These are phyloP conservation scores for Xylariaceae sp. DNA, from an alignment of 2,329 filamentous ascomycete genomes.

Conservation along the genomic window DNA sequence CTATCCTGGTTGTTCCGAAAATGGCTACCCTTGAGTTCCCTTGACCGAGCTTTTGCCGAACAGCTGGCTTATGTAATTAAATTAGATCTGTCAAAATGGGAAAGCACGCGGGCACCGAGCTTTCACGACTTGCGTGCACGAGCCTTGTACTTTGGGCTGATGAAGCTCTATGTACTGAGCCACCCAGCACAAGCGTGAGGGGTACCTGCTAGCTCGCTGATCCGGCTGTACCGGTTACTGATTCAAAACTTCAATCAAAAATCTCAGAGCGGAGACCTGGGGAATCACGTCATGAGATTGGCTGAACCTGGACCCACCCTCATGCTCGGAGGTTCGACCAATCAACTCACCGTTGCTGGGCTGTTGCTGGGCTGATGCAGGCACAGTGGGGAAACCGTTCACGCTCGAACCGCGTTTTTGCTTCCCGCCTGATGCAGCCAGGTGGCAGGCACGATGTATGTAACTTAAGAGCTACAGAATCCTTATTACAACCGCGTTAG, in stretches of 20 bases:
- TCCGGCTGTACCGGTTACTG: too few species aligned
- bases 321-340: constrained; percentile 31
- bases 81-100: too few species aligned
- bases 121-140: too few species aligned
- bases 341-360: constrained; percentile 48
- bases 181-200: too few species aligned
- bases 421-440: too few species aligned
- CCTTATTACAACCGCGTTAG: background rate
- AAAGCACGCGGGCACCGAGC: too few species aligned
- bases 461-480: background rate
- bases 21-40: constrained; percentile 7
- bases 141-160: too few species aligned
- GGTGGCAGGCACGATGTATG: too few species aligned
- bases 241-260: background rate
- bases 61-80: background rate
- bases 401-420: constrained; percentile 10
- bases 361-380: constrained; percentile 40
- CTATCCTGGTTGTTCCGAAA: constrained; percentile 27
- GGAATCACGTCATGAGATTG: constrained; percentile 30
- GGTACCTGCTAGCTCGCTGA: too few species aligned
- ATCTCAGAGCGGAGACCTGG: background rate
- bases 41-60: background rate
- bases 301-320: constrained; percentile 13
- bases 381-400: constrained; percentile 17
- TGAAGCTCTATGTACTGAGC: too few species aligned